A percentile compares a stretch with the other conserved stretches of the same genome.
phyloP scores from a whole-genome alignment of 305 asterid genomes.

The Fraxinus paxiana region DNA sequence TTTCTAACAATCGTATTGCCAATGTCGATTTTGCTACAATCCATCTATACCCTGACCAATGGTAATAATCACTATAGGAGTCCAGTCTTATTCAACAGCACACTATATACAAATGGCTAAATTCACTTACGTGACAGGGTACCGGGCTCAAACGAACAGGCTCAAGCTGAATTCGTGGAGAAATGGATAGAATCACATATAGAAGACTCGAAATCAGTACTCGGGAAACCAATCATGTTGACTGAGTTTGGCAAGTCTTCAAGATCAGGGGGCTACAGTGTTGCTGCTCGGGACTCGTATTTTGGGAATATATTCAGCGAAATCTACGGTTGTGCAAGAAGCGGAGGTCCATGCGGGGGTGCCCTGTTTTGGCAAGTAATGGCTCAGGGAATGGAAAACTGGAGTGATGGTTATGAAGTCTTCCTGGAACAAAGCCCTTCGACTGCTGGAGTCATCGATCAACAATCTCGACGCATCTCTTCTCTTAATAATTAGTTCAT shows the following conservation, averaged over 20 bases:
- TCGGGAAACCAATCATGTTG: conserved; percentile 28
- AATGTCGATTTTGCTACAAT: conserved; percentile 55
- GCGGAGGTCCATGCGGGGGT: conserved; percentile 35
- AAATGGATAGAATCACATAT: conserved; percentile 32
- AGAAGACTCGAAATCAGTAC: conserved; percentile 20
- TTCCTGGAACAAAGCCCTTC: conserved; percentile 43
- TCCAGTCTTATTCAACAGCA: not conserved
- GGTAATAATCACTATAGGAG: conserved; percentile 28
- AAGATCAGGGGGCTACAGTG: conserved; percentile 19
- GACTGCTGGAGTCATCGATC: conserved; percentile 31
- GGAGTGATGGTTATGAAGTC: conserved; percentile 50
- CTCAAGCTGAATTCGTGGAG: conserved; percentile 21
- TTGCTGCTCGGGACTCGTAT: conserved; percentile 24
- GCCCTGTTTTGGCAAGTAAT: conserved; percentile 56
- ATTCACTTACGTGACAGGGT: conserved; percentile 13
- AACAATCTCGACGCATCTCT: conserved; percentile 35
- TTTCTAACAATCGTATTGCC: conserved; percentile 40
- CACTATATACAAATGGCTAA: not conserved
- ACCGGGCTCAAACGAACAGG: conserved; percentile 6
- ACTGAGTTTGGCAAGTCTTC: conserved; percentile 38
- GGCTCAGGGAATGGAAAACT: conserved; percentile 46
- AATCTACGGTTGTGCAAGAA: conserved; percentile 22
- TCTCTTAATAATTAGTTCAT: conserved; percentile 16
- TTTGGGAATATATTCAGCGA: conserved; percentile 19
- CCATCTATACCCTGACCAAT: conserved; percentile 61